Evolutionary conservation across 305 asterid genomes (phyloP).

Genomic region (Fraxinus velutina): DNA sequence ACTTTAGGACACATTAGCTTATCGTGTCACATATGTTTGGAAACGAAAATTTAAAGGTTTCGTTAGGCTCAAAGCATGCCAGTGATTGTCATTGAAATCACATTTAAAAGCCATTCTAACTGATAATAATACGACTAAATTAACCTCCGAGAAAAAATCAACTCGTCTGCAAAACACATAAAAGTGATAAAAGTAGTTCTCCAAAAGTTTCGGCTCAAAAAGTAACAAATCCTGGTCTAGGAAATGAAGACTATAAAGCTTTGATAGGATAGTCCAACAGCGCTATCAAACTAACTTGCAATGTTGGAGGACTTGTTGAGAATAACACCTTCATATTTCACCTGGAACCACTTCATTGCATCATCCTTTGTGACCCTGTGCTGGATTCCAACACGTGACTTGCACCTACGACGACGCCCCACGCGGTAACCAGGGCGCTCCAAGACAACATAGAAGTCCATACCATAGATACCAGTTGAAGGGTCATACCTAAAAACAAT

Average conservation of each 20-base stretch:
- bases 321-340: conserved; percentile 87
- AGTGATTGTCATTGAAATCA: conserved; percentile 13
- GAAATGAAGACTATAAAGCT: conserved; percentile 18
- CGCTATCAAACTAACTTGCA: conserved; percentile 25
- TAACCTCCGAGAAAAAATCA: conserved; percentile 6
- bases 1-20: background rate
- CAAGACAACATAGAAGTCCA: conserved; percentile 86
- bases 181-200: conserved; percentile 11
- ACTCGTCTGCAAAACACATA: background rate
- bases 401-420: conserved; percentile 95
- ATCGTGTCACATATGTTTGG: background rate
- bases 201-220: conserved; percentile 8
- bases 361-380: conserved; percentile 93
- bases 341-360: conserved; percentile 97
- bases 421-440: conserved; percentile 96
- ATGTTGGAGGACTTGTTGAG: conserved; percentile 82
- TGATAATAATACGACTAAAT: background rate
- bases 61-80: background rate
- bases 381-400: conserved; percentile 84
- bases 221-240: background rate
- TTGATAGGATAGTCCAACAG: background rate
- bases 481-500: conserved; percentile 69
- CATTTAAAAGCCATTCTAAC: background rate
- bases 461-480: conserved; percentile 90
- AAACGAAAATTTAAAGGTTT: background rate